These are phyloP conservation scores for Bipolaris cookei DNA, from an alignment of 2,329 filamentous ascomycete species.

Conservation along the genomic window DNA sequence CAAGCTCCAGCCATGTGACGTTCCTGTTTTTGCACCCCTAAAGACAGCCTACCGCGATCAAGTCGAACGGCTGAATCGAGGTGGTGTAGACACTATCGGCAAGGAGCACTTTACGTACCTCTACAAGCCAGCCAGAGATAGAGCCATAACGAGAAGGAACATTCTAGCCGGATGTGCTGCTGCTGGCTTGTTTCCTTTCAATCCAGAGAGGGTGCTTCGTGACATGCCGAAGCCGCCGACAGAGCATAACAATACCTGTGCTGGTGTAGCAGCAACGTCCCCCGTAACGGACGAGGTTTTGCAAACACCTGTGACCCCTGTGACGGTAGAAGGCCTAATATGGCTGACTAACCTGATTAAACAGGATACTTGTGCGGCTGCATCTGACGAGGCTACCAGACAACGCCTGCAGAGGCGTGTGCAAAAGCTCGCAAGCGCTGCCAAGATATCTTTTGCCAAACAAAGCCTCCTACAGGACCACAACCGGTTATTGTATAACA, in stretches of 20 bases:
- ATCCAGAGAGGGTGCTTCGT: conserved; percentile 40
- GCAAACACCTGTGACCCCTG: conserved; percentile 34
- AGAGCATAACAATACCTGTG: too few species aligned
- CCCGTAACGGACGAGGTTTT: too few species aligned
- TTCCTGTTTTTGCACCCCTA: too few species aligned
- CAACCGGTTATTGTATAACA: not conserved
- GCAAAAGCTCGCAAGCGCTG: too few species aligned
- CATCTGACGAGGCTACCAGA: conserved; percentile 8
- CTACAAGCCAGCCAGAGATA: conserved; percentile 29
- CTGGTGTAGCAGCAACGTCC: conserved; percentile 16
- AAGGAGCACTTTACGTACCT: conserved; percentile 29
- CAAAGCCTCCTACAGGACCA: not conserved
- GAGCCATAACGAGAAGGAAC: conserved; percentile 37
- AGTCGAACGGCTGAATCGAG: conserved; percentile 16
- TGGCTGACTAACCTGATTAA: conserved; percentile 25
- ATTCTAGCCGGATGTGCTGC: conserved; percentile 36
- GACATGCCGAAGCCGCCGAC: conserved; percentile 27
- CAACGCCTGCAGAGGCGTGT: not conserved
- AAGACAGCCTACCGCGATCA: conserved; percentile 1
- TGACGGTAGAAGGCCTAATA: conserved; percentile 22
- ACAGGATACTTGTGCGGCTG: conserved; percentile 22
- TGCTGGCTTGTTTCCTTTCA: conserved; percentile 38
- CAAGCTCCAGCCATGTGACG: too few species aligned
- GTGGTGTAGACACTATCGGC: conserved; percentile 15
- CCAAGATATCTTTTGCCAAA: not conserved